Evolutionary conservation across 164 flowering plant genomes (phyloP).

Genomic region (Sextonia rubra): DNA sequence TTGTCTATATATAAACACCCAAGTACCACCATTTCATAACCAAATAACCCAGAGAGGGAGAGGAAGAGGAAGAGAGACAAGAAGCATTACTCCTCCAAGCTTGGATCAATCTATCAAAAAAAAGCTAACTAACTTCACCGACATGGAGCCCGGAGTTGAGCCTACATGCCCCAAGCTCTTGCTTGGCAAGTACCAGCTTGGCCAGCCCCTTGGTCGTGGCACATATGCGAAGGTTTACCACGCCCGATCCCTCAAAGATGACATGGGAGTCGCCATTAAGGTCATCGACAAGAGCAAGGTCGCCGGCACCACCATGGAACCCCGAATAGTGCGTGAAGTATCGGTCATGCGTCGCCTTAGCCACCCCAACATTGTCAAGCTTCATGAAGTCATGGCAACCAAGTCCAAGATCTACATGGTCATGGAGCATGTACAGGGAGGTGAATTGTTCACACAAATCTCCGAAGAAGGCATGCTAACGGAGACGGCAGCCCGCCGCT

Average conservation of each 20-base stretch:
- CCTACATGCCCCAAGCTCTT: neutral
- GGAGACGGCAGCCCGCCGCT: slow-evolving; percentile 45
- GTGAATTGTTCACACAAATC: slow-evolving; percentile 45
- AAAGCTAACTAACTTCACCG: neutral
- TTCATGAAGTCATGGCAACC: slow-evolving; percentile 65
- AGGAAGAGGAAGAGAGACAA: too few relatives aligned
- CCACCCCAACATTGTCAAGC: slow-evolving; percentile 55
- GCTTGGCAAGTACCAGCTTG: slow-evolving; percentile 58
- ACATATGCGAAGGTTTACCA: slow-evolving; percentile 76
- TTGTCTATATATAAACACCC: too few relatives aligned
- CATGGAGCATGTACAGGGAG: slow-evolving; percentile 69
- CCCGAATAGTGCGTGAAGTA: slow-evolving; percentile 49
- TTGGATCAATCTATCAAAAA: too few relatives aligned
- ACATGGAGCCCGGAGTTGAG: neutral
- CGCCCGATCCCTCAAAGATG: slow-evolving; percentile 39
- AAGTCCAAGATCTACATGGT: slow-evolving; percentile 65
- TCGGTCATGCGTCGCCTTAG: slow-evolving; percentile 60
- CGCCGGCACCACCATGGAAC: slow-evolving; percentile 26
- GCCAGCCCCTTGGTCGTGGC: slow-evolving; percentile 60
- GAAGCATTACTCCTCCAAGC: neutral
- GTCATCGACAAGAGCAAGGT: slow-evolving; percentile 47
- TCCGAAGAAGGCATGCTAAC: slow-evolving; percentile 38
- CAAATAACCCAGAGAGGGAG: too few relatives aligned
- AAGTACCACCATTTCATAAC: too few relatives aligned
- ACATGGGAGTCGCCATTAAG: slow-evolving; percentile 66